Base-by-base conservation (phyloP, 1,284 basidiomycete genomes). In the Tetrapyrgos nigripes region DNA sequence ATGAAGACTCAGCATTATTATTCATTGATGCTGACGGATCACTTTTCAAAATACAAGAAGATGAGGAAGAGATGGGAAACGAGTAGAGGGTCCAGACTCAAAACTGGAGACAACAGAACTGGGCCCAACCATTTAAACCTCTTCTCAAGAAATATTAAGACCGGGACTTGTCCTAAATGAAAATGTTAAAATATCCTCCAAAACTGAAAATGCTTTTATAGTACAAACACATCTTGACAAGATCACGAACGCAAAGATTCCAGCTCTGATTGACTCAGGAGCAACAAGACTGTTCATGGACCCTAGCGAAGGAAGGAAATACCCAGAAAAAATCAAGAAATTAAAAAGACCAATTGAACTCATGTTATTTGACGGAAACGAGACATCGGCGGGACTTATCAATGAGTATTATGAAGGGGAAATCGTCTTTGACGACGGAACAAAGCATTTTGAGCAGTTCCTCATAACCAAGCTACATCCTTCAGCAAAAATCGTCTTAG, bases 381-480 rank as follows among this genome's bases (percentile, higher is more conserved):
- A 45, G 13, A 54, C 53, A 1, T 54, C 53, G 1, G 21, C 40
- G 4, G 53, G 53, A 4, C 5, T 31, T n/a, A 46, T 54, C 4
- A 54, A 37, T 3, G 40, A 54, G 9, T 21, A 11, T 26, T 46
- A 23, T 3, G 2, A 10, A 3, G 37, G 23, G 3, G 4, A 26
- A 10, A 3, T 46, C 1, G 11, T 5, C 1, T 45, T 45, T 21
- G 43, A n/a, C 1, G 44, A 54, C 10, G 27, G 53, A 3, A 45
- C 53, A 1, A 28, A 6, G 13, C 43, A 54, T 28, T 3, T 9
- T 3, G 19, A 45, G 19, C 23, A 29, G 2, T 21, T 54, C 23
- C 40, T 54, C 1, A 29, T 54, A 5, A 54, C 53, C 2, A 54
- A 54, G 19, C 27, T 54, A 29, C 53, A 54, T 24, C 53, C 53